Evolutionary conservation across 2,329 filamentous ascomycete genomes (phyloP).

Genomic region (Epichloe aotearoae): DNA sequence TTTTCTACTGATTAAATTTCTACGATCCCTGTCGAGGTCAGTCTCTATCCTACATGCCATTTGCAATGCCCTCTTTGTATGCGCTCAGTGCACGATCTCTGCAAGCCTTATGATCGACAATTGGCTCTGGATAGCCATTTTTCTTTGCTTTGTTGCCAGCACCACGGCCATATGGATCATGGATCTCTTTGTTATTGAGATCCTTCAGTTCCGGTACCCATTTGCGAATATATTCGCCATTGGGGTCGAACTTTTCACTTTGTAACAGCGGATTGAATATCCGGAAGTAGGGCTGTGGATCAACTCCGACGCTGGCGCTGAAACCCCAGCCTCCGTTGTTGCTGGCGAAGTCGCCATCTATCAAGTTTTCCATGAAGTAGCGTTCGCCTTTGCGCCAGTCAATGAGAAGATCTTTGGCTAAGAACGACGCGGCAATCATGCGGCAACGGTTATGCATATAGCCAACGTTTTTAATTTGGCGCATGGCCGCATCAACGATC

Average conservation of each 20-base stretch:
- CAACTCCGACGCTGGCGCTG: slow-evolving; percentile 55
- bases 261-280: slow-evolving; percentile 81
- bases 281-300: slow-evolving; percentile 81
- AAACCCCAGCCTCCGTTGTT: slow-evolving; percentile 55
- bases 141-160: slow-evolving; percentile 44
- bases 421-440: slow-evolving; percentile 73
- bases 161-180: slow-evolving; percentile 65
- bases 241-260: slow-evolving; percentile 71
- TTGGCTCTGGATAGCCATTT: slow-evolving; percentile 58
- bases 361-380: slow-evolving; percentile 70
- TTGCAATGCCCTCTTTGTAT: slow-evolving; percentile 46
- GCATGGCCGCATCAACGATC: slow-evolving; percentile 78
- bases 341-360: slow-evolving; percentile 68
- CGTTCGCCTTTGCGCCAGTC: slow-evolving; percentile 75
- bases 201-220: slow-evolving; percentile 67
- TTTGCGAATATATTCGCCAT: slow-evolving; percentile 66
- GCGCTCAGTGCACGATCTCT: slow-evolving; percentile 53
- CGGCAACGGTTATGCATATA: slow-evolving; percentile 81
- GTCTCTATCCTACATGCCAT: slow-evolving; percentile 11
- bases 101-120: slow-evolving; percentile 60
- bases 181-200: slow-evolving; percentile 55
- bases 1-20: too few relatives aligned
- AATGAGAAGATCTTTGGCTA: slow-evolving; percentile 66
- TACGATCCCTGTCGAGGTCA: neutral
- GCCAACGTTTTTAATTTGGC: slow-evolving; percentile 53